phyloP scores from a whole-genome alignment of 1,284 basidiomycete genomes.

The Tilletia horrida region DNA sequence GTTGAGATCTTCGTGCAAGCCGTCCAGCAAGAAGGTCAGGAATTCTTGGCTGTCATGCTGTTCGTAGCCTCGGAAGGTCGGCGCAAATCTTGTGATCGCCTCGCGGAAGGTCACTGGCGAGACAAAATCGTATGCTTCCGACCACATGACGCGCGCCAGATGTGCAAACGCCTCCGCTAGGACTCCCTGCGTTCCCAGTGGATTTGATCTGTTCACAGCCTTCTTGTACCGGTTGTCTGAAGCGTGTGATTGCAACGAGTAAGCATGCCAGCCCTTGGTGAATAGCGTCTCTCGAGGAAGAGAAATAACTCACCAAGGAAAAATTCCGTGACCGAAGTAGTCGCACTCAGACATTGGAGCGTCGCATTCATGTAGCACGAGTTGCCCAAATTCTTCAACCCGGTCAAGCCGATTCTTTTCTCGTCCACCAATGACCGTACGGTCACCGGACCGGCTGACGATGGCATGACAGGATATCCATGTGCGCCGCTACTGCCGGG shows the following conservation, averaged over 20 bases:
- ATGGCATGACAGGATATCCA: slow-evolving; percentile 1
- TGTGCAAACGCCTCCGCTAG: slow-evolving; percentile 78
- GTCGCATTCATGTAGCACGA: slow-evolving; percentile 56
- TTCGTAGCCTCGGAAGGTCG: slow-evolving; percentile 45
- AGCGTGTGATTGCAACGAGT: no score
- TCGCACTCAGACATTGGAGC: slow-evolving; percentile 52
- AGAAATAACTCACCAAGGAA: slow-evolving; percentile 29
- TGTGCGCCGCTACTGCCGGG: not conserved
- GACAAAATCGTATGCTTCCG: slow-evolving; percentile 76
- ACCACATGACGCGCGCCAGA: slow-evolving; percentile 82
- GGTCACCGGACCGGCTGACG: not conserved
- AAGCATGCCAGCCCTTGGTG: not conserved
- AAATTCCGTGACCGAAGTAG: slow-evolving; percentile 47
- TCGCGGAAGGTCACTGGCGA: slow-evolving; percentile 84
- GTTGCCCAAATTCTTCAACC: slow-evolving; percentile 53
- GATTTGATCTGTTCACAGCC: slow-evolving; percentile 83
- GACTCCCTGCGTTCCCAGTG: slow-evolving; percentile 80
- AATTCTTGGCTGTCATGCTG: slow-evolving; percentile 40
- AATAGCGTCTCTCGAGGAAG: no score
- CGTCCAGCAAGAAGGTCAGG: slow-evolving; percentile 28
- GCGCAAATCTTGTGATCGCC: slow-evolving; percentile 55
- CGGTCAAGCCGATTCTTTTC: slow-evolving; percentile 49
- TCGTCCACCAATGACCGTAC: slow-evolving; percentile 27
- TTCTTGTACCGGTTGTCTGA: slow-evolving; percentile 71
- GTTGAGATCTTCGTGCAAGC: slow-evolving; percentile 34